Percentiles rank a stretch among this genome's conserved stretches.
Evolutionary conservation across 148 eudicot genomes (phyloP).

Genomic region (Rheum nobile): DNA sequence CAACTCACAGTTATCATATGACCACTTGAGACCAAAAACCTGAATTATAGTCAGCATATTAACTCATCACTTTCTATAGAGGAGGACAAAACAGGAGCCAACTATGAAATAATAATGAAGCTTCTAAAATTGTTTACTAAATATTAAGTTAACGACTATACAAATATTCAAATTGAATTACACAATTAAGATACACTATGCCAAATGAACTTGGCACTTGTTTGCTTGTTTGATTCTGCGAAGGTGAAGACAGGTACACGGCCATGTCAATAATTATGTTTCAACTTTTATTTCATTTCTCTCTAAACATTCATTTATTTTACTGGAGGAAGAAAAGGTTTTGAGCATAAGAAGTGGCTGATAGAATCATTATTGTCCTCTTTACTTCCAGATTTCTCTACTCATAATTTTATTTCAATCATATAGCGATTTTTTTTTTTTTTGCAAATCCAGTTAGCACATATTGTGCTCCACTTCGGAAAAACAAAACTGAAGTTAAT

Average conservation of each 20-base stretch:
- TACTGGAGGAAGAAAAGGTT: not conserved
- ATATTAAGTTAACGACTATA: no score
- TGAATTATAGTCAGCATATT: constrained; percentile 16
- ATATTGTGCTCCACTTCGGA: not conserved
- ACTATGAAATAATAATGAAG: no score
- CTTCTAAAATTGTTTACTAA: no score
- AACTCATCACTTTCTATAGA: not conserved
- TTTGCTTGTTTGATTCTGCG: no score
- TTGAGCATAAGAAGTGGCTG: not conserved
- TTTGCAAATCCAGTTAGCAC: not conserved
- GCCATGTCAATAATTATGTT: not conserved
- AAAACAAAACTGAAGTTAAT: not conserved
- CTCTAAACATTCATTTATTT: not conserved
- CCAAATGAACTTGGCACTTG: no score
- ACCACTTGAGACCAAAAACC: constrained; percentile 97
- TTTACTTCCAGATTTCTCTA: no score
- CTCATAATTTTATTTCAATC: not conserved
- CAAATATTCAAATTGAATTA: no score
- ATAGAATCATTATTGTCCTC: not conserved
- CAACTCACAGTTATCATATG: constrained; percentile 79
- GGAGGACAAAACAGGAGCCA: not conserved
- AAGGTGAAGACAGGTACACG: constrained; percentile 2
- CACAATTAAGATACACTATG: no score
- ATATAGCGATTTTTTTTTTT: not conserved
- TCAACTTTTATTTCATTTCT: not conserved